phyloP scores from a whole-genome alignment of 1,284 basidiomycete genomes.

The Thecaphora thlaspeos region DNA sequence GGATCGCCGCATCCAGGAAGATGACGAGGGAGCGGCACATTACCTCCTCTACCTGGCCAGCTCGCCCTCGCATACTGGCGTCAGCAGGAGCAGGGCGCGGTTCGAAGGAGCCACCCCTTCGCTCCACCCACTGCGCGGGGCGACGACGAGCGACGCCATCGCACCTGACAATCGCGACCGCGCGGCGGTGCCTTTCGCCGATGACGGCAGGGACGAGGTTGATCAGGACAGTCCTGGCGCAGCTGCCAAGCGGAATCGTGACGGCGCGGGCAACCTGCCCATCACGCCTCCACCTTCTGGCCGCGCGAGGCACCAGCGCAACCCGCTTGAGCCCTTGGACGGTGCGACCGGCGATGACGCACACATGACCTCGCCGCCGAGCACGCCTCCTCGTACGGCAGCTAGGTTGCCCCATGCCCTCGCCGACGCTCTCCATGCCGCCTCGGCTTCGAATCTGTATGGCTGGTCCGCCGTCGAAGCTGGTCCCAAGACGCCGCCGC shows the following conservation, averaged over 20 bases:
- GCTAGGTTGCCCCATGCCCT: neutral
- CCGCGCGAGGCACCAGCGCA: neutral
- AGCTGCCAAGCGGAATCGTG: neutral
- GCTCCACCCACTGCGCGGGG: neutral
- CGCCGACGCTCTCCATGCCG: neutral
- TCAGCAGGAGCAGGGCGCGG: slow-evolving; percentile 7
- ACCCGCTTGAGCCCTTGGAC: neutral
- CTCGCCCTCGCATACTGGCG: slow-evolving; percentile 21
- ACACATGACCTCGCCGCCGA: slow-evolving; percentile 3
- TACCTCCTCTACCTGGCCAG: slow-evolving; percentile 26
- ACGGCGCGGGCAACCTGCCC: neutral
- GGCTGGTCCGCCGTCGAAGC: neutral
- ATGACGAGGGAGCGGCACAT: slow-evolving; percentile 23
- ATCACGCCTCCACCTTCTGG: neutral
- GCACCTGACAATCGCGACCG: too few relatives aligned
- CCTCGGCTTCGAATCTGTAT: neutral
- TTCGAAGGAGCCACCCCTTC: neutral
- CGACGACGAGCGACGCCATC: too few relatives aligned
- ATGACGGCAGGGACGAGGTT: too few relatives aligned
- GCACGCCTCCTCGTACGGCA: slow-evolving; percentile 9
- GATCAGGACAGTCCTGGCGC: neutral
- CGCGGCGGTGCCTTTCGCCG: too few relatives aligned
- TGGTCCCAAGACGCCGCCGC: slow-evolving; percentile 4
- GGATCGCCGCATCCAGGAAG: slow-evolving; percentile 1
- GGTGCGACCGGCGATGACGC: neutral